A percentile compares a stretch with the other conserved stretches of the same genome.
Evolutionary conservation across 495 filamentous ascomycete species (phyloP).

Genomic region (Ramalina intermedia): DNA sequence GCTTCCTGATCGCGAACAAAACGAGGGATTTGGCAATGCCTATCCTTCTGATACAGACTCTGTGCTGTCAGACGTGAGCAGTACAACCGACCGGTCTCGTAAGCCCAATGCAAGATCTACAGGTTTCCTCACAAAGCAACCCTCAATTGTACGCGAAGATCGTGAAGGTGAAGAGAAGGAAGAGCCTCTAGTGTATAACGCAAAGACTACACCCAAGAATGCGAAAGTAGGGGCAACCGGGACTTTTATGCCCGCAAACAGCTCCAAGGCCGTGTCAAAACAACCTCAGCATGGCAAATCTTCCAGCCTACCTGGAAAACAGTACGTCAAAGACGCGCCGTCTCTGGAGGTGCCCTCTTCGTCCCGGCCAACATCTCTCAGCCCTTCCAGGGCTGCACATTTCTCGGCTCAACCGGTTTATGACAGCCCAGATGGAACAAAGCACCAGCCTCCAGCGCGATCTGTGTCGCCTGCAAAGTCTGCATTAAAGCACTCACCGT

Average conservation of each 20-base stretch:
- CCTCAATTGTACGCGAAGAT: constrained; percentile 49
- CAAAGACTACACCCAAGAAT: neutral
- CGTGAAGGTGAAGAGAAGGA: constrained; percentile 33
- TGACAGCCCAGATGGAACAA: constrained; percentile 30
- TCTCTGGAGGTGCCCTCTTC: constrained; percentile 9
- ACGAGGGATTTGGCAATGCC: constrained; percentile 9
- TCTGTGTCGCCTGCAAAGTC: constrained; percentile 79
- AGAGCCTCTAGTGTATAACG: constrained; percentile 9
- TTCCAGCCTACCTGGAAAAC: constrained; percentile 14
- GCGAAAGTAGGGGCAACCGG: constrained; percentile 1
- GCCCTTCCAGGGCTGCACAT: constrained; percentile 54
- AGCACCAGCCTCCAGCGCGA: constrained; percentile 64
- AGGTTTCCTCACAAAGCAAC: constrained; percentile 32
- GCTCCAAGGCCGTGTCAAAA: constrained; percentile 7
- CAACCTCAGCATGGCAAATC: constrained; percentile 13
- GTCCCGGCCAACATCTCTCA: constrained; percentile 33
- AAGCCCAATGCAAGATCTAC: constrained; percentile 12
- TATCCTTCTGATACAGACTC: constrained; percentile 20
- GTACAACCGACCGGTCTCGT: constrained; percentile 12
- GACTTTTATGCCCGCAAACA: constrained; percentile 5
- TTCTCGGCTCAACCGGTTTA: constrained; percentile 50
- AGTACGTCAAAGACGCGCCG: constrained; percentile 7
- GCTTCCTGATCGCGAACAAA: neutral
- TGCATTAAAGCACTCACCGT: constrained; percentile 60
- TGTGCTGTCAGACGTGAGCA: constrained; percentile 15